Percentiles rank a stretch among this genome's conserved stretches.
phyloP scores from a whole-genome alignment of 768 basidiomycete genomes.

The Daedaleopsis nitida region DNA sequence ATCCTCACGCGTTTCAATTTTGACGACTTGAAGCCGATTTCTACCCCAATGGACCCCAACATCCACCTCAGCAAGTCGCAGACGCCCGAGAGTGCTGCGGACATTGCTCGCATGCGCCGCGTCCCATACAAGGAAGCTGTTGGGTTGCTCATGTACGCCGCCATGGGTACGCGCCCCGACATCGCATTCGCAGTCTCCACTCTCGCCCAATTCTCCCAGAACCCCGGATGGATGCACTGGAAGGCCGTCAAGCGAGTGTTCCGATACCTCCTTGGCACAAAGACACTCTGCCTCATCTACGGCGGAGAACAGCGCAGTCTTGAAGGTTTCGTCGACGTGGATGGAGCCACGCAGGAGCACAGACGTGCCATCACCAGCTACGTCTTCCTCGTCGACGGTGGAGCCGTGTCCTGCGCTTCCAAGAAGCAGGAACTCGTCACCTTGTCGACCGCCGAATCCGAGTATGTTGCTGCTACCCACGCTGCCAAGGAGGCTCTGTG shows the following conservation, averaged over 20 bases:
- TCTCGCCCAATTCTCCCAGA: conserved; percentile 33
- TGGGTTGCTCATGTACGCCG: conserved; percentile 29
- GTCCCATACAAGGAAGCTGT: conserved; percentile 25
- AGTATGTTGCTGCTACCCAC: conserved; percentile 38
- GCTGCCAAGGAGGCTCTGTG: conserved; percentile 28
- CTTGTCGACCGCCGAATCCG: conserved; percentile 38
- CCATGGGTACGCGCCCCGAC: conserved; percentile 38
- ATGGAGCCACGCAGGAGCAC: conserved; percentile 30
- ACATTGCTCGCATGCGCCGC: conserved; percentile 14
- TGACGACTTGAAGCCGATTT: conserved; percentile 4
- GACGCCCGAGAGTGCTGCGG: neutral
- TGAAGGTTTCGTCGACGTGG: conserved; percentile 32
- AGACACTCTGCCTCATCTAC: conserved; percentile 25
- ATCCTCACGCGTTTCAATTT: neutral
- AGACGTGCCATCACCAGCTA: conserved; percentile 38
- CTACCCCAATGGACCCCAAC: conserved; percentile 27
- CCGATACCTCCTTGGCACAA: conserved; percentile 37
- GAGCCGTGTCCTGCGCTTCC: conserved; percentile 33
- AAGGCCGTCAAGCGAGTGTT: conserved; percentile 35
- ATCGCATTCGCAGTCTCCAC: conserved; percentile 33
- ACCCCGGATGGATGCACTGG: conserved; percentile 33
- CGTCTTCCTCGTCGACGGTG: conserved; percentile 33
- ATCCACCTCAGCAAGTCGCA: conserved; percentile 13
- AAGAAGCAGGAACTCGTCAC: conserved; percentile 28
- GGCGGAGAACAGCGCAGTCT: neutral